Percentiles rank a stretch among this genome's conserved stretches.
phyloP scores from a whole-genome alignment of 192 early-diverging fungal genomes.

The Umbelopsis sp. region DNA sequence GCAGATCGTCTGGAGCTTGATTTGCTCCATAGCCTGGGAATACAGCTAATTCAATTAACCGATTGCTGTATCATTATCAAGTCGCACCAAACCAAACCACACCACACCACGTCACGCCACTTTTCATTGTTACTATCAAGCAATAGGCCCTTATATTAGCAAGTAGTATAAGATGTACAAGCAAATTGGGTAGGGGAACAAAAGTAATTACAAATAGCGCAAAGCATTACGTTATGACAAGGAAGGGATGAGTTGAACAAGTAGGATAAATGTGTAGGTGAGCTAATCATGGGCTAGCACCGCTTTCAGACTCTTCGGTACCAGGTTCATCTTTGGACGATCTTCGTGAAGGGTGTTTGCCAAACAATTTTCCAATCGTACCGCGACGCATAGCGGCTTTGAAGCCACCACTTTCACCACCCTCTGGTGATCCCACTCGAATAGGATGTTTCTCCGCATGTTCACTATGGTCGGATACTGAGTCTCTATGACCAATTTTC shows the following conservation, averaged over 20 bases:
- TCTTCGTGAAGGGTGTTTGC: background rate
- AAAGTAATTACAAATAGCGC: too few species aligned
- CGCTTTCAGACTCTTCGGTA: background rate
- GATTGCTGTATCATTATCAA: too few species aligned
- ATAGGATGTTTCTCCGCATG: background rate
- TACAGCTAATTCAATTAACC: too few species aligned
- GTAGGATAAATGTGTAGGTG: background rate
- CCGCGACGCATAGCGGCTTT: conserved; percentile 2
- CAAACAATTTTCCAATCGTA: conserved; percentile 13
- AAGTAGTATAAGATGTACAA: too few species aligned
- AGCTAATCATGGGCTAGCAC: background rate
- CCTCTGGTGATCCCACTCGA: background rate
- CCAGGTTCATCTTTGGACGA: background rate
- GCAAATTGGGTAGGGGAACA: too few species aligned
- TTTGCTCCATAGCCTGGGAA: too few species aligned
- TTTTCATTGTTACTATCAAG: too few species aligned
- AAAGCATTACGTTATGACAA: background rate
- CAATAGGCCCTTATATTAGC: too few species aligned
- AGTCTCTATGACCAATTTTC: background rate
- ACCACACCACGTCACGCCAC: too few species aligned
- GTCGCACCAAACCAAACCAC: too few species aligned
- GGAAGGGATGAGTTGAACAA: background rate
- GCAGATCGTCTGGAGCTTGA: too few species aligned
- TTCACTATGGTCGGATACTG: background rate
- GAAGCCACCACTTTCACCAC: background rate